Conservation (phyloP, 2,329 filamentous ascomycete genomes). For the Dothidotthia symphoricarpi region DNA sequence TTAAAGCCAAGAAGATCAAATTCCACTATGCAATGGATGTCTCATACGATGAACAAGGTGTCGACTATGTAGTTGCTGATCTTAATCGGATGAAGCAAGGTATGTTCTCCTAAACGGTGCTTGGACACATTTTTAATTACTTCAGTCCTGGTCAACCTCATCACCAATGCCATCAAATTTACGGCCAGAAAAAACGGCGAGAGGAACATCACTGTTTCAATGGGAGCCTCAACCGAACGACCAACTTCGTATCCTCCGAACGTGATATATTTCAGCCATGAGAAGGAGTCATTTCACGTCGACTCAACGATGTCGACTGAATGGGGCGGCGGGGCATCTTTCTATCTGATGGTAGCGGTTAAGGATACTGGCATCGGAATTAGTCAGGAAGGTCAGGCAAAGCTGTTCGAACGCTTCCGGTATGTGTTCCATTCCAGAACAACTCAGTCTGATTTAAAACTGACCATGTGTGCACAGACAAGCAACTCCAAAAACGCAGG, state of each 20-base stretch:
- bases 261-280: slow-evolving; percentile 45
- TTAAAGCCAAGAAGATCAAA: slow-evolving; percentile 39
- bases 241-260: slow-evolving; percentile 46
- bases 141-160: slow-evolving; percentile 43
- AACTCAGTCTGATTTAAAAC: neutral
- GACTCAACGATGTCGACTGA: slow-evolving; percentile 44
- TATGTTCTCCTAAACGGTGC: slow-evolving; percentile 1
- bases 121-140: slow-evolving; percentile 7
- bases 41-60: slow-evolving; percentile 39
- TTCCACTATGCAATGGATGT: slow-evolving; percentile 44
- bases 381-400: slow-evolving; percentile 40
- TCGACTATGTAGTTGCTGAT: slow-evolving; percentile 43
- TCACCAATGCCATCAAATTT: slow-evolving; percentile 52
- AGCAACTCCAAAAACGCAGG: slow-evolving; percentile 43
- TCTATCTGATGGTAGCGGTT: slow-evolving; percentile 49
- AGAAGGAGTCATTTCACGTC: slow-evolving; percentile 38
- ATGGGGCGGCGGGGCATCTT: slow-evolving; percentile 42
- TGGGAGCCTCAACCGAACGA: slow-evolving; percentile 41
- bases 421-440: slow-evolving; percentile 14
- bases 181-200: slow-evolving; percentile 42
- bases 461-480: slow-evolving; percentile 20
- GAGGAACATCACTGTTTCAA: slow-evolving; percentile 43
- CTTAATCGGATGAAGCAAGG: slow-evolving; percentile 41
- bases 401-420: slow-evolving; percentile 46
- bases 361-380: slow-evolving; percentile 48